Conservation (phyloP, 352 stramenopile species). For the Phytopythium ostracodes region DNA sequence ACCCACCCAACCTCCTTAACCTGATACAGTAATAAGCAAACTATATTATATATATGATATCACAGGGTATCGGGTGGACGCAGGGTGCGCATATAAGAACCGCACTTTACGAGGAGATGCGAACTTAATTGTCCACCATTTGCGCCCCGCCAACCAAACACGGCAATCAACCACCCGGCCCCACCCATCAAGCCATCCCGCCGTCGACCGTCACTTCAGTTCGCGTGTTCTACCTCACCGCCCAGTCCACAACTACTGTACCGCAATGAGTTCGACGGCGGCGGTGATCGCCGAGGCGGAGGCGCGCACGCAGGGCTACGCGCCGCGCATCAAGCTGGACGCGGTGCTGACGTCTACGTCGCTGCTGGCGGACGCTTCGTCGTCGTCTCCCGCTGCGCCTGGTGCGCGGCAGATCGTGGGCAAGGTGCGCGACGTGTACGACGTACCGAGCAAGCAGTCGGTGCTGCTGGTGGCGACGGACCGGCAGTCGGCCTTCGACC, state of each 20-base stretch:
- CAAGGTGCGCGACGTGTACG: slow-evolving; percentile 93
- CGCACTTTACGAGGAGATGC: background rate
- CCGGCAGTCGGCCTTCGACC: slow-evolving; percentile 98
- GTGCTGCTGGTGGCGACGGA: slow-evolving; percentile 98
- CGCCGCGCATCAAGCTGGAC: slow-evolving; percentile 45
- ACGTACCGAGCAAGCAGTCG: slow-evolving; percentile 49
- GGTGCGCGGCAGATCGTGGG: slow-evolving; percentile 61
- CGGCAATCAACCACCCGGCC: background rate
- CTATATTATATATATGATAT: too few species aligned
- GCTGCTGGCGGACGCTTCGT: slow-evolving; percentile 29
- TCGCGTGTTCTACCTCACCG: background rate
- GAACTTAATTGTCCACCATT: background rate
- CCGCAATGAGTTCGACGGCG: slow-evolving; percentile 29
- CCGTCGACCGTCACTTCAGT: background rate
- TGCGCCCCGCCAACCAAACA: background rate
- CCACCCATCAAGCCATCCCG: background rate
- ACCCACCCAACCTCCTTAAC: background rate
- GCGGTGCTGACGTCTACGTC: slow-evolving; percentile 51
- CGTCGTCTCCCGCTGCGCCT: slow-evolving; percentile 33
- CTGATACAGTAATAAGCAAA: background rate
- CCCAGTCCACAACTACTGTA: background rate
- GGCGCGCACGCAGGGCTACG: slow-evolving; percentile 66
- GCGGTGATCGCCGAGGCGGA: slow-evolving; percentile 37
- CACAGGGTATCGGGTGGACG: background rate
- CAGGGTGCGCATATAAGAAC: background rate